phyloP scores from a whole-genome alignment of 306 rosid species.

The Cucurbita maxima region DNA sequence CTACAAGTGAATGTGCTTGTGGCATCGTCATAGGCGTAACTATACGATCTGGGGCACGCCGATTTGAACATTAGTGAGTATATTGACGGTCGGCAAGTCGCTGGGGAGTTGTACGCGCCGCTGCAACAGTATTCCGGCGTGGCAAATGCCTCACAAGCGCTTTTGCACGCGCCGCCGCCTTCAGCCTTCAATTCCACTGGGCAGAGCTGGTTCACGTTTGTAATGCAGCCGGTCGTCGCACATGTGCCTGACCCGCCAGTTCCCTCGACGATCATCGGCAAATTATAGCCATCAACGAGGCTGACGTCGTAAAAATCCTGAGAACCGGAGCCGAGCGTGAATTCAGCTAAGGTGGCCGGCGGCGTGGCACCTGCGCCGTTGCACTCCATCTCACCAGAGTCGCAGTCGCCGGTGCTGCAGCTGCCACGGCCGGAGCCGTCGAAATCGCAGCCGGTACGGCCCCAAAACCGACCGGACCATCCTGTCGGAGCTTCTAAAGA shows the following conservation, averaged over 20 bases:
- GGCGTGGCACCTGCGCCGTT: constrained; percentile 67
- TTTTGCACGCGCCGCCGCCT: constrained; percentile 60
- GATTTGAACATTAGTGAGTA: constrained; percentile 71
- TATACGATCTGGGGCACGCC: constrained; percentile 71
- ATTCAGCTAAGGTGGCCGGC: constrained; percentile 84
- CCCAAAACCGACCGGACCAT: constrained; percentile 98
- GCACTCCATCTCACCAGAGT: constrained; percentile 54
- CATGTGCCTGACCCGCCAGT: constrained; percentile 54
- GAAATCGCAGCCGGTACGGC: constrained; percentile 51
- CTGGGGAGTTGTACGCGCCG: constrained; percentile 45
- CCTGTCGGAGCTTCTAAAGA: constrained; percentile 62
- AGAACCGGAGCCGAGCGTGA: constrained; percentile 68
- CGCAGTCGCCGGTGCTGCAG: constrained; percentile 71
- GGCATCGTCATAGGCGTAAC: constrained; percentile 59
- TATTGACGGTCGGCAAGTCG: constrained; percentile 55
- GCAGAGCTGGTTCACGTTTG: constrained; percentile 49
- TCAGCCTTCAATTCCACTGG: constrained; percentile 47
- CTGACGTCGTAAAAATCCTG: constrained; percentile 83
- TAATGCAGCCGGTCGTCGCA: constrained; percentile 49
- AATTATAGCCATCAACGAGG: constrained; percentile 81
- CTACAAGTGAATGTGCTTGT: constrained; percentile 39
- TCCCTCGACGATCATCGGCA: constrained; percentile 58
- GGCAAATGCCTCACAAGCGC: constrained; percentile 80
- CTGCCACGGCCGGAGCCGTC: constrained; percentile 35
- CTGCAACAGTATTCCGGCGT: constrained; percentile 70